Evolutionary conservation across 2,329 filamentous ascomycete genomes (phyloP).

Genomic region (Fusarium sarcochroum): DNA sequence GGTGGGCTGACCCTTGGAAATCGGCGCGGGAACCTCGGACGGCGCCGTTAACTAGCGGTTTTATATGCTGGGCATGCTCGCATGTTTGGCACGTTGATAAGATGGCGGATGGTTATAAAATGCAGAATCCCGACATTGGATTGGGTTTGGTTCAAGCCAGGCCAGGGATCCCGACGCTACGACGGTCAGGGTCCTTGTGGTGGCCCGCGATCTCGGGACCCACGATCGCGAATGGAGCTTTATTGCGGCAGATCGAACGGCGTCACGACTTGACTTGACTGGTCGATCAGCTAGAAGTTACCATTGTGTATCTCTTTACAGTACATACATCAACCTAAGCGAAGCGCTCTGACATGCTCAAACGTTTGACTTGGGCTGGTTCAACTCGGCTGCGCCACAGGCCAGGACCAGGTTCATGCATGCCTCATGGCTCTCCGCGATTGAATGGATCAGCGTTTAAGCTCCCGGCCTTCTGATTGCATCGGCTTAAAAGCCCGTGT

Average conservation of each 20-base stretch:
- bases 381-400: conserved; percentile 14
- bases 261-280: conserved; percentile 18
- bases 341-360: too few species aligned
- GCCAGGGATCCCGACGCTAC: conserved; percentile 43
- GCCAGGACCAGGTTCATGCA: conserved; percentile 9
- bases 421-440: neutral
- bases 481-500: conserved; percentile 1
- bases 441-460: conserved; percentile 21
- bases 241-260: conserved; percentile 34
- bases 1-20: conserved; percentile 16
- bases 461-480: conserved; percentile 26
- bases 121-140: conserved; percentile 2
- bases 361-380: neutral
- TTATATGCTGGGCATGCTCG: conserved; percentile 19
- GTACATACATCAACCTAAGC: too few species aligned
- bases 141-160: conserved; percentile 23
- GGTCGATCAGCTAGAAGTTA: neutral
- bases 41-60: conserved; percentile 25
- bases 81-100: neutral
- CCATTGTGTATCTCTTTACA: too few species aligned
- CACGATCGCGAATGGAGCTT: conserved; percentile 41
- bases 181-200: conserved; percentile 42
- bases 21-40: conserved; percentile 25
- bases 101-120: neutral
- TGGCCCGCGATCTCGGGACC: conserved; percentile 44